phyloP scores from a whole-genome alignment of 805 yeast species.

The Myxozyma vanderwaltii region DNA sequence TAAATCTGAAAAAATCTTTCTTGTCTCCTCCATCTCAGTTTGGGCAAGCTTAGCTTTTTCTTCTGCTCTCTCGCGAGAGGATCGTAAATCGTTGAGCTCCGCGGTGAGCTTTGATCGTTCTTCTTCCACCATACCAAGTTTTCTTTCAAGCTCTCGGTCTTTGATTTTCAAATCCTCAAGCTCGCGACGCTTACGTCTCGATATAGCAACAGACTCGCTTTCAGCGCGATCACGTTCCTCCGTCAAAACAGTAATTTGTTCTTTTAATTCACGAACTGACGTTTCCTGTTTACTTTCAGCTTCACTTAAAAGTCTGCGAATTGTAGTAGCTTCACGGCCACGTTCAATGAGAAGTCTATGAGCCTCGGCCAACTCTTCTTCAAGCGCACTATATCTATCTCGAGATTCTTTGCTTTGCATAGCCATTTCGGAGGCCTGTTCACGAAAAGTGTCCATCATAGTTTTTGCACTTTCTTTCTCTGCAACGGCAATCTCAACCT shows the following conservation, averaged over 20 bases:
- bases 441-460: conserved; percentile 53
- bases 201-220: conserved; percentile 50
- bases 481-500: conserved; percentile 40
- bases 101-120: conserved; percentile 31
- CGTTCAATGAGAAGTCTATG: conserved; percentile 75
- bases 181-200: conserved; percentile 65
- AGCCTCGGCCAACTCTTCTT: conserved; percentile 80
- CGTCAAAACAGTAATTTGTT: conserved; percentile 51
- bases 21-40: conserved; percentile 40
- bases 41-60: conserved; percentile 34
- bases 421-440: conserved; percentile 70
- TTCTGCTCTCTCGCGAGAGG: conserved; percentile 37
- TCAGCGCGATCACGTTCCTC: conserved; percentile 69
- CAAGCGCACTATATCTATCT: conserved; percentile 62
- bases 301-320: conserved; percentile 69
- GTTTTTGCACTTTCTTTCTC: conserved; percentile 45
- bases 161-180: conserved; percentile 60
- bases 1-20: conserved; percentile 33
- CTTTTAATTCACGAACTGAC: conserved; percentile 58
- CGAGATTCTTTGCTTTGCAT: conserved; percentile 69
- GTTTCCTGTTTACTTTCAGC: conserved; percentile 59
- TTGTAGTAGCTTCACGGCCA: conserved; percentile 71
- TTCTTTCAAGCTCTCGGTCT: conserved; percentile 47
- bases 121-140: conserved; percentile 34
- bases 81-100: conserved; percentile 33